These are phyloP conservation scores for Globisporangium irregulare DNA, from an alignment of 352 stramenopile species.

Conservation along the genomic window DNA sequence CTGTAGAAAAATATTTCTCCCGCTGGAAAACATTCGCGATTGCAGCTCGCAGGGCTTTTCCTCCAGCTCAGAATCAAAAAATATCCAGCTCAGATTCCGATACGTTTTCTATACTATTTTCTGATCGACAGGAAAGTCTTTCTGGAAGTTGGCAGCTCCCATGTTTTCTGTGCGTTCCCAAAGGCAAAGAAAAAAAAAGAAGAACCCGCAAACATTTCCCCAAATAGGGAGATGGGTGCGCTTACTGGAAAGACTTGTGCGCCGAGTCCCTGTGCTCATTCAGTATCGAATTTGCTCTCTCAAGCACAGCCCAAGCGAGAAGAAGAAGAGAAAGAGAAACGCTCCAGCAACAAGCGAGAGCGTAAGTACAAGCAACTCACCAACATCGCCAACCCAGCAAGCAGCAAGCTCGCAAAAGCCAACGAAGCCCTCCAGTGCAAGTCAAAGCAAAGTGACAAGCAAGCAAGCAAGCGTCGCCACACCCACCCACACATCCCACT, in stretches of 20 bases:
- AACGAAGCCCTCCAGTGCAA: constrained; percentile 2
- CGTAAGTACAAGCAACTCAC: constrained; percentile 14
- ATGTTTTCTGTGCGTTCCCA: neutral
- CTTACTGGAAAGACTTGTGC: neutral
- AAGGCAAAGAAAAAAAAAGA: neutral
- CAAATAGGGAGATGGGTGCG: neutral
- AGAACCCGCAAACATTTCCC: neutral
- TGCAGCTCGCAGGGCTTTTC: neutral
- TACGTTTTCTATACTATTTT: neutral
- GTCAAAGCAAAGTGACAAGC: neutral
- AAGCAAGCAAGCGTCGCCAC: neutral
- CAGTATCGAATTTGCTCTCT: constrained; percentile 15
- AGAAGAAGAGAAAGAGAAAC: neutral
- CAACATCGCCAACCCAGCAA: constrained; percentile 10
- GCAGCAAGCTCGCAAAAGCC: constrained; percentile 8
- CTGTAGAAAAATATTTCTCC: neutral
- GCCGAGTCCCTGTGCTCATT: neutral
- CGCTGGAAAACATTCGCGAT: neutral
- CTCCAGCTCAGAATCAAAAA: neutral
- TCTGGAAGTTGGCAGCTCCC: neutral
- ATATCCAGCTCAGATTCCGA: neutral
- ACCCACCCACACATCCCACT: neutral
- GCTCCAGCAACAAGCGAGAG: neutral
- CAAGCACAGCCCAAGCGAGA: constrained; percentile 1
- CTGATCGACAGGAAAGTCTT: neutral